These are phyloP conservation scores for Periconia sp. DNA, from an alignment of 2,329 filamentous ascomycete species.

Conservation along the genomic window DNA sequence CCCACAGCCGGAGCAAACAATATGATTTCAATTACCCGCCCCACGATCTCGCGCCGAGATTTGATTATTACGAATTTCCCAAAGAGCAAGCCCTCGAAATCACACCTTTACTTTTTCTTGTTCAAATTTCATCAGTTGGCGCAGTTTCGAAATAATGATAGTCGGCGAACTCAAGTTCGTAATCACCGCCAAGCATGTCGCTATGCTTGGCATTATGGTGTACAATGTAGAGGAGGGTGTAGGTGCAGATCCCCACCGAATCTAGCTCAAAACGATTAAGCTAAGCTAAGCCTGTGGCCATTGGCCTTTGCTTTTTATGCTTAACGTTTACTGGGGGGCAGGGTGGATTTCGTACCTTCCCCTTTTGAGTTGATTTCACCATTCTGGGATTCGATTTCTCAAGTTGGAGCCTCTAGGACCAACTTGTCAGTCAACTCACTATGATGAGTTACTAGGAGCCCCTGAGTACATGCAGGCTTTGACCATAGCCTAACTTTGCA, in stretches of 20 bases:
- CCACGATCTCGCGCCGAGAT: background rate
- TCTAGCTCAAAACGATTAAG: constrained; percentile 8
- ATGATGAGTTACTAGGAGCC: no score
- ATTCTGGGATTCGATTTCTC: no score
- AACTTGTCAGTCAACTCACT: no score
- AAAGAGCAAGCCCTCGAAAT: no score
- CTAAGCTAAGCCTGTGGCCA: constrained; percentile 11
- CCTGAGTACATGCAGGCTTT: no score
- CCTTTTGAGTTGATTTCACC: background rate
- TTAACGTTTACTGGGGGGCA: constrained; percentile 7
- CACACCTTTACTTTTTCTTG: background rate
- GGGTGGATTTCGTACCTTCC: background rate
- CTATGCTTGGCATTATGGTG: constrained; percentile 29
- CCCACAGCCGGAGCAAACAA: constrained; percentile 2
- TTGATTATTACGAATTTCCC: background rate
- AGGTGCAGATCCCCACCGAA: constrained; percentile 23
- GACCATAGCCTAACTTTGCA: no score
- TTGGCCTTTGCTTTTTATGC: constrained; percentile 13
- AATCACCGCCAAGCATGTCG: constrained; percentile 34
- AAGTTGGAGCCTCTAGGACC: no score
- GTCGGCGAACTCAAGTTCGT: constrained; percentile 20
- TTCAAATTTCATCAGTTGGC: no score
- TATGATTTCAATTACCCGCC: constrained; percentile 2
- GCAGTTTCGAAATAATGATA: constrained; percentile 13
- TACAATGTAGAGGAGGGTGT: constrained; percentile 3